Percentiles rank a stretch among this genome's conserved stretches.
phyloP scores from a whole-genome alignment of 371 early-diverging fungal species.

The Saksenaea oblongispora region DNA sequence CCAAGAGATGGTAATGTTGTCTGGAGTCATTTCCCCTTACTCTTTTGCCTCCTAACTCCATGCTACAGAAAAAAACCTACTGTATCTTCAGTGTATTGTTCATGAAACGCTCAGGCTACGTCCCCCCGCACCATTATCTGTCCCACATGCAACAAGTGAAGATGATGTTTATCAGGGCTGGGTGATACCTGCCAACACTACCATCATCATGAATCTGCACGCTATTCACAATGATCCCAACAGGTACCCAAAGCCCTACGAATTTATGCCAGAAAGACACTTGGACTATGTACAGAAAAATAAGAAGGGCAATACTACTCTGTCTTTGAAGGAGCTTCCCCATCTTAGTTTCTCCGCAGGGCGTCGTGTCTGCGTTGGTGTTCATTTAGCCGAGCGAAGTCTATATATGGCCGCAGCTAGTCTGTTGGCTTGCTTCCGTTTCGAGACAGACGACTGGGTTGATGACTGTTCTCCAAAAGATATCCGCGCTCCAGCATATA shows the following conservation, averaged over 20 bases:
- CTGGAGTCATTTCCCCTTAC: neutral
- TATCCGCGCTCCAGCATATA: constrained; percentile 24
- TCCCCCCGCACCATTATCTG: constrained; percentile 44
- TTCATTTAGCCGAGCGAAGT: constrained; percentile 51
- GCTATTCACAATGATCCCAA: constrained; percentile 38
- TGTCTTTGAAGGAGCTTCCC: constrained; percentile 36
- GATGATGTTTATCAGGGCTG: constrained; percentile 44
- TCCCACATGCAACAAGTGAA: constrained; percentile 47
- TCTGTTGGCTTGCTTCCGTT: constrained; percentile 36
- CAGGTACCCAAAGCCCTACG: constrained; percentile 29
- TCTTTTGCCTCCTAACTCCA: neutral
- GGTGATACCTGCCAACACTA: constrained; percentile 50
- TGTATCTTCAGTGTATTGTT: constrained; percentile 50
- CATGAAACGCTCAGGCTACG: constrained; percentile 42
- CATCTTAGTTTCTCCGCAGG: constrained; percentile 51
- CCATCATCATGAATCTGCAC: constrained; percentile 45
- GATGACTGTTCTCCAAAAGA: constrained; percentile 26
- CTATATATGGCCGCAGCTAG: constrained; percentile 41
- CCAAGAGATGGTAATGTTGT: constrained; percentile 32
- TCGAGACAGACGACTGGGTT: constrained; percentile 26
- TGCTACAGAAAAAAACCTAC: constrained; percentile 27
- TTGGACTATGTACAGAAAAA: constrained; percentile 22
- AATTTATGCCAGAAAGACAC: constrained; percentile 47
- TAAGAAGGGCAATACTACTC: constrained; percentile 7
- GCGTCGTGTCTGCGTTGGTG: constrained; percentile 52